Evolutionary conservation across 2,329 filamentous ascomycete species (phyloP), one percentile per base, ranked within the genome.

Genomic region (Drechslerella coelobrocha): DNA sequence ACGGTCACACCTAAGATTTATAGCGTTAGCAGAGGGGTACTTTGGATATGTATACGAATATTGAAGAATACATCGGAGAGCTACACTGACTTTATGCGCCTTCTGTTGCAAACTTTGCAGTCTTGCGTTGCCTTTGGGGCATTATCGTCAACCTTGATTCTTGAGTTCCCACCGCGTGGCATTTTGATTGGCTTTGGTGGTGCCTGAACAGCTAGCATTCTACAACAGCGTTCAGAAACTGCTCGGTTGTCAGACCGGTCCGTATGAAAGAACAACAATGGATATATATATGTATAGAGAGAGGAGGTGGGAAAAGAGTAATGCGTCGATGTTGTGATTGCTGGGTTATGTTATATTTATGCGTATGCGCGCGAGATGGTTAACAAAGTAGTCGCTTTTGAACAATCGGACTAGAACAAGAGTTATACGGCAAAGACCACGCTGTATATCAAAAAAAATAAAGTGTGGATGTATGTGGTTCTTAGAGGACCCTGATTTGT

Each of bases 91-190:
- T 68, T 68, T 39, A 68, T 68, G 56, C 63, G 63, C 54, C 63
- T 55, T 43, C 63, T 68, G 43, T 68, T 68, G 56, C 63, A 68
- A 39, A 68, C 63, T 37, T 68, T 68, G 56, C 63, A 68, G 24
- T 68, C 63, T 48, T 68, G 63, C 24, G 63, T 61, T 68, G 63
- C 63, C 26, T 48, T 61, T 68, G 63, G 63, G 29, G 63, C 52
- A 68, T 68, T 68, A 34, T 68, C 63, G 56, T 68, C 63, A 17
- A 68, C 50, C 51, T 68, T 68, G 51, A 68, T 68, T 52, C 63
- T 61, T 14, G 63, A 68, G 19, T 68, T 68, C 29, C 63, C 63
- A 55, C 63, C 63, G 29, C 63, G 63, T 45, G 63, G 56, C 63
- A 68, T 68, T 61, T 68, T 68, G 55, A 68, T 52, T 56, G 63